phyloP scores from a whole-genome alignment of 139 green algal species.

The Nannochloris sp. region DNA sequence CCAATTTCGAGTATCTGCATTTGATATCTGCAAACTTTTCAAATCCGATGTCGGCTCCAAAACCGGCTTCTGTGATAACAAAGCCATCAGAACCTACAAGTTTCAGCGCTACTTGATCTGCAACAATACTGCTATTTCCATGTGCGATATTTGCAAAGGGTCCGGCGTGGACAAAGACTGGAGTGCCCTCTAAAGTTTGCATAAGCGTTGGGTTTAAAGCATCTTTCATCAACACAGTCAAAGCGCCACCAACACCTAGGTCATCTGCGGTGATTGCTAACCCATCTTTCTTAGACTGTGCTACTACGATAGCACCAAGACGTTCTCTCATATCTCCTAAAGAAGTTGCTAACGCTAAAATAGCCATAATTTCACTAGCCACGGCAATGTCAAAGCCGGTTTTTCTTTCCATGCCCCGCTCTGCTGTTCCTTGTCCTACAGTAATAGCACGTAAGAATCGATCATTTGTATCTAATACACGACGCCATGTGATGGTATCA shows the following conservation, averaged over 20 bases:
- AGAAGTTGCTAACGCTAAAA: constrained; percentile 85
- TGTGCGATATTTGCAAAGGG: constrained; percentile 97
- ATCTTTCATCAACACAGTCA: constrained; percentile 98
- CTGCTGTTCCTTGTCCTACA: constrained; percentile 59
- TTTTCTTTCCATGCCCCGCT: constrained; percentile 44
- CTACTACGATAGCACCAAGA: constrained; percentile 88
- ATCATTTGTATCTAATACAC: constrained; percentile 97
- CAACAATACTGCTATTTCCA: constrained; percentile 91
- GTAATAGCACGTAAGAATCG: constrained; percentile 87
- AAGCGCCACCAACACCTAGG: constrained; percentile 87
- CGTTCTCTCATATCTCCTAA: constrained; percentile 86
- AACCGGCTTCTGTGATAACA: constrained; percentile 93
- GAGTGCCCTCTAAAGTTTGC: constrained; percentile 93
- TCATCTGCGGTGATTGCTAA: constrained; percentile 90
- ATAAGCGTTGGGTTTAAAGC: constrained; percentile 82
- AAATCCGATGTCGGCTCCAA: constrained; percentile 95
- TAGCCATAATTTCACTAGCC: constrained; percentile 93
- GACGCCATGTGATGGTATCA: constrained; percentile 84
- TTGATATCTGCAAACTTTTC: constrained; percentile 97
- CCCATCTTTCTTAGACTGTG: constrained; percentile 48
- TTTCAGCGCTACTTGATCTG: constrained; percentile 89
- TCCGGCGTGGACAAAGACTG: constrained; percentile 85
- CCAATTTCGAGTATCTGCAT: constrained; percentile 69
- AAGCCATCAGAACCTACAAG: constrained; percentile 81
- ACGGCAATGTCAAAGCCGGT: constrained; percentile 96